Evolutionary conservation across 2,329 filamentous ascomycete species (phyloP), one percentile per base, ranked within the genome.

Genomic region (Colletotrichum agaves): DNA sequence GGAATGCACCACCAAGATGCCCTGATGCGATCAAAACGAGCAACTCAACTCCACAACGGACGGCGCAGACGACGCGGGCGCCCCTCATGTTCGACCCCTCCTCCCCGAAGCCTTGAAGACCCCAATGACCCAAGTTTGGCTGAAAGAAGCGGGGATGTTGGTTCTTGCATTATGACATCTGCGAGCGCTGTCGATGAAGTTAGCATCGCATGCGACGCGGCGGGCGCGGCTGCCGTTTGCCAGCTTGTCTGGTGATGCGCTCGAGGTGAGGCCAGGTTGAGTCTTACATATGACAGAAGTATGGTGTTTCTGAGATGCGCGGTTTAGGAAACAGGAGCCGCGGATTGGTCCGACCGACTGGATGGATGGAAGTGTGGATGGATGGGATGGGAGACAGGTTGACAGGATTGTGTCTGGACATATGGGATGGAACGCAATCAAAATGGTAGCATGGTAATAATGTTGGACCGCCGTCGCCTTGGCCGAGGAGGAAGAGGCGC

Each of bases 211-310:
- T 67, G 60, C 60, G 53, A 57, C 13, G 43, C 33, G 10, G 60
- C 52, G 35, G 50, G 43, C 63, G 27, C 41, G 17, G 59, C 58
- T 43, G 52, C 39, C 21, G 63, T 57, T 21, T 33, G 31, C 23
- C 41, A 31, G 19, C 23, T 43, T 21, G 52, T 63, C 64, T 63
- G 64, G 59, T 67, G 64, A 67, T 67, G 64, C 17, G 59, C 37
- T 33, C 31, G n/a, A 58, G 44, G 46, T 63, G 60, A 67, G 64
- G 64, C 63, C 64, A 67, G 64, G 46, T 44, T 63, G 33, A 58
- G 63, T 67, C 27, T 41, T 57, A 17, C 23, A 59, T 53, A 53
- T 67, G 60, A 63, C 27, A 46, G 46, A 61, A 58, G 31, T 33
- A 37, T 11, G 39, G 33, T 15, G 12, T 49, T 46, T 63, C 13